Percentiles rank a stretch among this genome's conserved stretches.
phyloP scores from a whole-genome alignment of 1,139 yeast species.

The Blastobotrys niveus region DNA sequence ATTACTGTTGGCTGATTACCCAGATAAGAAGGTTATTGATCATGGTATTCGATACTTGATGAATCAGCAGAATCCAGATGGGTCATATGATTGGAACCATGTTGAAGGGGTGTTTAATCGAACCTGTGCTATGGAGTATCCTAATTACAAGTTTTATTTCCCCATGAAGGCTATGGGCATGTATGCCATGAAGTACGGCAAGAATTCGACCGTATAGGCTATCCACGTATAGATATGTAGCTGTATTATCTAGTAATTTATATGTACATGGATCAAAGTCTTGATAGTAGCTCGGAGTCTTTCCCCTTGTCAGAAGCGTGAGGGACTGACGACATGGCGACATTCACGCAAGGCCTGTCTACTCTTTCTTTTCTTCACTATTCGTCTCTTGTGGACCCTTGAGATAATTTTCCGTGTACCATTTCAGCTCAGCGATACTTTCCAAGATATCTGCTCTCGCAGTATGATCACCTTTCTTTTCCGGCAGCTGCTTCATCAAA shows the following conservation, averaged over 20 bases:
- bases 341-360: too few species aligned
- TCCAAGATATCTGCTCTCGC: conserved; percentile 85
- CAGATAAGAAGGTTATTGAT: conserved; percentile 56
- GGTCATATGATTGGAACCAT: conserved; percentile 82
- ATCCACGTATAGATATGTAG: too few species aligned
- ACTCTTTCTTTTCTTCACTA: background rate
- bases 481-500: conserved; percentile 53
- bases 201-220: background rate
- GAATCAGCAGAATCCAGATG: conserved; percentile 61
- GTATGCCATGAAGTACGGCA: conserved; percentile 37
- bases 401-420: conserved; percentile 63
- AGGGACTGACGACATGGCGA: too few species aligned
- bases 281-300: too few species aligned
- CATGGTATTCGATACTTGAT: conserved; percentile 61
- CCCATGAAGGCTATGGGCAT: conserved; percentile 91
- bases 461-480: conserved; percentile 67
- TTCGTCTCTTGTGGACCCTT: conserved; percentile 5
- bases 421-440: conserved; percentile 74
- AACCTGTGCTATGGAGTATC: conserved; percentile 89
- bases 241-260: too few species aligned
- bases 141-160: conserved; percentile 83
- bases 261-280: too few species aligned
- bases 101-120: conserved; percentile 97
- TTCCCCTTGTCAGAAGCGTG: too few species aligned
- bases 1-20: conserved; percentile 73